phyloP scores from a whole-genome alignment of 768 basidiomycete species.

The Saitozyma podzolica region DNA sequence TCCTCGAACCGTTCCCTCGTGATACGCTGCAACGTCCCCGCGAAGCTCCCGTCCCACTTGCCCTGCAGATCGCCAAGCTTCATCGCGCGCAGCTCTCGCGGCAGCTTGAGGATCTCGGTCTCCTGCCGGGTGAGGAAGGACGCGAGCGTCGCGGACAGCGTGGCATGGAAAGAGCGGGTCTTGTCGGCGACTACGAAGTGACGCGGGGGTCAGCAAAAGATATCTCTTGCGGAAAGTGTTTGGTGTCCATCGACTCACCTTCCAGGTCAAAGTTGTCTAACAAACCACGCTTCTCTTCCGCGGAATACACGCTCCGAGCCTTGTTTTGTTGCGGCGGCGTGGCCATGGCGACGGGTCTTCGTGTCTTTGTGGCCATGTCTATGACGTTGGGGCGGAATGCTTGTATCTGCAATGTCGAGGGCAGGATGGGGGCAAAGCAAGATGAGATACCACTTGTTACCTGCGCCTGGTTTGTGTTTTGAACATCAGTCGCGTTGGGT shows the following conservation, averaged over 20 bases:
- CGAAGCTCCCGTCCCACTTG: conserved; percentile 48
- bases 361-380: neutral
- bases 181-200: conserved; percentile 42
- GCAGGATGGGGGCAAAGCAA: too few species aligned
- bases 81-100: conserved; percentile 41
- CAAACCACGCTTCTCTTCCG: conserved; percentile 41
- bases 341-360: conserved; percentile 27
- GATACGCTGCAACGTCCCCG: conserved; percentile 36
- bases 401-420: too few species aligned
- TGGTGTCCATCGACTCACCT: conserved; percentile 31
- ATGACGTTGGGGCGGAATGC: too few species aligned
- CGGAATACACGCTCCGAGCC: conserved; percentile 16
- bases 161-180: conserved; percentile 33
- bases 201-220: neutral
- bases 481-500: too few species aligned
- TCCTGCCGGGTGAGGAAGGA: conserved; percentile 49
- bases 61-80: conserved; percentile 45
- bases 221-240: neutral
- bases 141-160: conserved; percentile 37
- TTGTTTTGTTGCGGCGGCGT: conserved; percentile 29
- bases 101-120: conserved; percentile 50
- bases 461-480: too few species aligned
- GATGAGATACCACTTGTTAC: too few species aligned
- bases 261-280: conserved; percentile 53
- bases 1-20: conserved; percentile 32